A percentile compares a stretch with the other conserved stretches of the same genome.
phyloP scores from a whole-genome alignment of 192 early-diverging fungal species.

The Radiomyces spectabilis region DNA sequence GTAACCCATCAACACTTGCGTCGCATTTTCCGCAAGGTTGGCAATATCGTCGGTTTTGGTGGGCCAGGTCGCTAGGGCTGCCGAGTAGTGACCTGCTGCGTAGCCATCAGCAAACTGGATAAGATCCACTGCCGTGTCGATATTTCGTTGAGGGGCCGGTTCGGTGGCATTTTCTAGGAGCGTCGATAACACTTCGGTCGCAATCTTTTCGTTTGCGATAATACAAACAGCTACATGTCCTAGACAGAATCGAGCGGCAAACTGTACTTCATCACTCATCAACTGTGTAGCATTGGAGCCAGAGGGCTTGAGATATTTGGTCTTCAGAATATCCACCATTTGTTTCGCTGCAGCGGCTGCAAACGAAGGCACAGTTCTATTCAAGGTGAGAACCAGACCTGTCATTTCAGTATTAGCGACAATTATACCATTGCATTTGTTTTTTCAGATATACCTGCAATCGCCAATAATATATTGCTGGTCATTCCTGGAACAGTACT shows the following conservation, averaged over 20 bases:
- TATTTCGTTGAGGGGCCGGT: neutral
- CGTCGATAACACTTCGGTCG: neutral
- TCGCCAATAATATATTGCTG: constrained; percentile 18
- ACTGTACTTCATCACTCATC: constrained; percentile 29
- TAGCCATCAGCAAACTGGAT: constrained; percentile 13
- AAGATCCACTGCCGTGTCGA: constrained; percentile 16
- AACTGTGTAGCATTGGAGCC: neutral
- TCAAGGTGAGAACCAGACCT: constrained; percentile 7
- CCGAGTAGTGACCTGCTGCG: constrained; percentile 7
- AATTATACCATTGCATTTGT: neutral
- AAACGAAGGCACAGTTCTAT: constrained; percentile 8
- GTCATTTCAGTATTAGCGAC: neutral
- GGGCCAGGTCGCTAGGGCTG: constrained; percentile 2
- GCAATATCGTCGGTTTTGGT: constrained; percentile 5
- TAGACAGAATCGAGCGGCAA: constrained; percentile 12
- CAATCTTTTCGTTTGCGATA: constrained; percentile 16
- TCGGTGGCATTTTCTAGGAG: neutral
- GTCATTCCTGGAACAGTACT: constrained; percentile 22
- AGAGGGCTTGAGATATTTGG: constrained; percentile 10
- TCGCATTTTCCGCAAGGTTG: neutral
- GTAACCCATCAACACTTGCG: neutral
- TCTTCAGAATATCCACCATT: constrained; percentile 5
- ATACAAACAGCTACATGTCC: constrained; percentile 18
- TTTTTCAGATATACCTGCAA: constrained; percentile 10
- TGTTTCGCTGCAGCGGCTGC: constrained; percentile 1